phyloP scores from a whole-genome alignment of 371 early-diverging fungal species.

The Rhizomucor pusillus region DNA sequence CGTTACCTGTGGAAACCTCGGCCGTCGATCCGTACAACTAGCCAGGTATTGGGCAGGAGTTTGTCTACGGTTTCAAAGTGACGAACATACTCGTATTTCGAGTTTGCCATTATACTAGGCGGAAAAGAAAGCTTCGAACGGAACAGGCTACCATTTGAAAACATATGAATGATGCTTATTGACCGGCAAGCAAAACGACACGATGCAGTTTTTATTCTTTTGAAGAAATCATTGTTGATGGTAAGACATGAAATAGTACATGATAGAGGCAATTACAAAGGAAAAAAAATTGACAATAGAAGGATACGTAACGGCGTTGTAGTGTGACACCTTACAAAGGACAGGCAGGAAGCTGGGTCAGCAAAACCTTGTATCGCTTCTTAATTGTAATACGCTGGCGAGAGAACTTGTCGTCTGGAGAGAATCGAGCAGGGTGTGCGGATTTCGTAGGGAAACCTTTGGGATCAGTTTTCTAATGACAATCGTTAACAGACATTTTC shows the following conservation, averaged over 20 bases:
- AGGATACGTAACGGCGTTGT: too few relatives aligned
- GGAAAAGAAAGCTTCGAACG: too few relatives aligned
- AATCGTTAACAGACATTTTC: conserved; percentile 1
- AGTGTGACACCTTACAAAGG: conserved; percentile 23
- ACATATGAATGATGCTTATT: too few relatives aligned
- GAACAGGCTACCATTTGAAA: too few relatives aligned
- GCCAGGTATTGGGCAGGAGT: conserved; percentile 79
- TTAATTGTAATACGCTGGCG: conserved; percentile 97
- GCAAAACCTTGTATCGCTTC: conserved; percentile 88
- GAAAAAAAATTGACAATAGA: too few relatives aligned
- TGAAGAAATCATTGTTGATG: too few relatives aligned
- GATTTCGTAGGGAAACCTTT: conserved; percentile 85
- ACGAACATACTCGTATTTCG: conserved; percentile 92
- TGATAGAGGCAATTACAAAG: too few relatives aligned
- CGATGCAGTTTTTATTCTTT: too few relatives aligned
- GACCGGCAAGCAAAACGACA: too few relatives aligned
- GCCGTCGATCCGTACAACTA: conserved; percentile 94
- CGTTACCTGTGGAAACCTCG: conserved; percentile 83
- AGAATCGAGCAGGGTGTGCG: conserved; percentile 97
- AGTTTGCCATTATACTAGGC: conserved; percentile 70
- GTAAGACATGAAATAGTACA: too few relatives aligned
- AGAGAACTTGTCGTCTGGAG: conserved; percentile 98
- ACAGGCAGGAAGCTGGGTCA: conserved; percentile 67
- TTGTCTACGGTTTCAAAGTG: conserved; percentile 80
- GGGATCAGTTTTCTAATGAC: conserved; percentile 74